Percentiles rank a stretch among this genome's conserved stretches.
Conservation (phyloP, 2,329 filamentous ascomycete genomes). For the Chalara sp. region DNA sequence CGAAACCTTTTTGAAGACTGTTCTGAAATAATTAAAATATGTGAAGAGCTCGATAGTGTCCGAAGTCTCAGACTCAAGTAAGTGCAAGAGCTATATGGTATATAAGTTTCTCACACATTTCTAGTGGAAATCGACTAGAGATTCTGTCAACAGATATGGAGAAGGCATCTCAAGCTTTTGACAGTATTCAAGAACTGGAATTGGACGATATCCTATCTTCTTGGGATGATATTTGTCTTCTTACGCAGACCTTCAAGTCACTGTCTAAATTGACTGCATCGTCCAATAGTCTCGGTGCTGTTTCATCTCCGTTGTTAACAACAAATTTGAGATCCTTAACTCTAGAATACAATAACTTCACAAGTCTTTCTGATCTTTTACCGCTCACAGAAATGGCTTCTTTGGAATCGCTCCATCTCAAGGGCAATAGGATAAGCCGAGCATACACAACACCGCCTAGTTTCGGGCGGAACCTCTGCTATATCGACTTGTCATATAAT, state of each 20-base stretch:
- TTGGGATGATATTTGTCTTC: slow-evolving; percentile 56
- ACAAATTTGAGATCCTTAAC: slow-evolving; percentile 50
- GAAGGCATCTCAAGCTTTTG: slow-evolving; percentile 36
- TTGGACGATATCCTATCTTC: slow-evolving; percentile 60
- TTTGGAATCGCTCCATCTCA: slow-evolving; percentile 61
- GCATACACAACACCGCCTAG: neutral
- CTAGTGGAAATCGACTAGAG: slow-evolving; percentile 68
- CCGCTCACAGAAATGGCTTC: slow-evolving; percentile 43
- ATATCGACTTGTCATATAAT: slow-evolving; percentile 71
- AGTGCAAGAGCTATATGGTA: slow-evolving; percentile 22
- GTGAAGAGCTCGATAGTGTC: slow-evolving; percentile 59
- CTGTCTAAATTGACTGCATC: slow-evolving; percentile 46
- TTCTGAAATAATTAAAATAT: slow-evolving; percentile 63
- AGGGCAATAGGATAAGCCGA: slow-evolving; percentile 65
- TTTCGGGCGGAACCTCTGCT: slow-evolving; percentile 28
- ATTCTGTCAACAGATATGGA: slow-evolving; percentile 36
- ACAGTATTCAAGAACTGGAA: slow-evolving; percentile 50
- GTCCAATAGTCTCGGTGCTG: slow-evolving; percentile 48
- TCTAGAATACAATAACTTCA: slow-evolving; percentile 68
- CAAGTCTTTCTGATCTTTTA: slow-evolving; percentile 47
- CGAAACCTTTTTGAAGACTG: slow-evolving; percentile 72
- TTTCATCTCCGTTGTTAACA: slow-evolving; percentile 33
- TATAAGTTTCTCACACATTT: neutral
- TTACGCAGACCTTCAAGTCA: slow-evolving; percentile 46
- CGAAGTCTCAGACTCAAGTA: slow-evolving; percentile 66